These are phyloP conservation scores for Benincasa hispida DNA, from an alignment of 306 rosid genomes.

Conservation along the genomic window DNA sequence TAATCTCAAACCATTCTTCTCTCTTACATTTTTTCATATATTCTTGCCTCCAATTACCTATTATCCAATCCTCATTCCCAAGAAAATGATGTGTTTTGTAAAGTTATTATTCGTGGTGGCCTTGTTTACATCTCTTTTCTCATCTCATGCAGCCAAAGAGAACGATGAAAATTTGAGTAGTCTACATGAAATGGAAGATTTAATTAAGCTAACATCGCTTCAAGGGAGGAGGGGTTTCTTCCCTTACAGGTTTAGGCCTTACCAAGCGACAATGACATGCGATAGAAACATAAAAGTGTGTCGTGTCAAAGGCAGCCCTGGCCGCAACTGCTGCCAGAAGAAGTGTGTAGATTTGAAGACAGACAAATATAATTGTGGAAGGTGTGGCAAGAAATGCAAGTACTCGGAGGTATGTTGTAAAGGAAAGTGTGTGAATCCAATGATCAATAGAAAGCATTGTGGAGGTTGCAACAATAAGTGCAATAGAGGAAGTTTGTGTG, in stretches of 20 bases:
- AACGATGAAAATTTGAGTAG: neutral
- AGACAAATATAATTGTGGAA: conserved; percentile 44
- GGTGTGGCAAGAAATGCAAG: conserved; percentile 52
- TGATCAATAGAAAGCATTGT: conserved; percentile 33
- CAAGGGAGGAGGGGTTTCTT: conserved; percentile 27
- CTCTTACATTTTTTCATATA: neutral
- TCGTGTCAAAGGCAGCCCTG: conserved; percentile 20
- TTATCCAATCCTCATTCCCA: neutral
- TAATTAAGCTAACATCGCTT: conserved; percentile 1
- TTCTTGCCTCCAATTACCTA: neutral
- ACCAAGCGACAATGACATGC: conserved; percentile 16
- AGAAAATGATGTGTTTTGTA: neutral
- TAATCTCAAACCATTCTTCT: neutral
- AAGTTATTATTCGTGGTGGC: neutral
- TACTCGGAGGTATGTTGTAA: conserved; percentile 39
- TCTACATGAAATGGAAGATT: neutral
- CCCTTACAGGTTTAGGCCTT: neutral
- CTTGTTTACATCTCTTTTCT: neutral
- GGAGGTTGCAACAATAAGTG: conserved; percentile 57
- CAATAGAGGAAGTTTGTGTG: conserved; percentile 20
- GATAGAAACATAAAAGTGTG: conserved; percentile 37
- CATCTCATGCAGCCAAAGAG: neutral
- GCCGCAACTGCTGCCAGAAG: neutral
- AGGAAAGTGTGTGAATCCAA: conserved; percentile 55
- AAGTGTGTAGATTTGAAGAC: neutral